Base-by-base conservation (phyloP, 179 eudicot species). In the Corrigiola litoralis region DNA sequence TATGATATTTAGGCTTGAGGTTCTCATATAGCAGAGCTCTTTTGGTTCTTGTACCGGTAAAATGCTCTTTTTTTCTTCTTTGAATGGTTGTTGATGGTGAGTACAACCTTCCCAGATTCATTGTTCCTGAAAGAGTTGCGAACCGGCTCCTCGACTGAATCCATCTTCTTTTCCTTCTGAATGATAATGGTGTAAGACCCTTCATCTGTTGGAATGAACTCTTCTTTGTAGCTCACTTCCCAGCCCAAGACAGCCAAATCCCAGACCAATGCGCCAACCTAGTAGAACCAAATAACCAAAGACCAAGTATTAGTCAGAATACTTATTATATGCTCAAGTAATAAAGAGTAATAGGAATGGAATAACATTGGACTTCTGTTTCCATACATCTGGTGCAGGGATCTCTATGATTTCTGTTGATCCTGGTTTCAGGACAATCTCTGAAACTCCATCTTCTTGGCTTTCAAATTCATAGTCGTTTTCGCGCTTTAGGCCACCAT, bases 391-490 rank as follows among this genome's bases (percentile, higher is more conserved):
- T 14, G 71, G 70, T 47, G 76, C 79, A 38, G 79, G 81, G 14
- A 87, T 74, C 41, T 87, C 90, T 42, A 85, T 71, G 24, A 72
- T 74, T 71, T 66, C 78, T 8, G 77, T 65, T 38, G 79, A 66
- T 58, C 84, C 79, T 4, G 88, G 76, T 64, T 83, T 87, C 46
- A 85, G 31, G 33, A 57, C 25, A 37, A 71, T 61, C 67, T 87
- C 90, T 1, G 71, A 57, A 63, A 66, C 80, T 48, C 6, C 68
- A 54, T 46, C 28, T 57, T 80, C 79, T 45, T 78, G 58, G 18
- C 46, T 53, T 6, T 75, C 60, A 59, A 87, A 85, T 13, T 71
- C 76, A 9, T 28, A 5, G 7, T 72, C 76, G 28, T 57, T 72
- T 56, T 76, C 80, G 54, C 76, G 69, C 70, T 72, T 76, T 57